These are phyloP conservation scores for Nicotiana rustica DNA, from an alignment of 305 asterid genomes.

Conservation along the genomic window DNA sequence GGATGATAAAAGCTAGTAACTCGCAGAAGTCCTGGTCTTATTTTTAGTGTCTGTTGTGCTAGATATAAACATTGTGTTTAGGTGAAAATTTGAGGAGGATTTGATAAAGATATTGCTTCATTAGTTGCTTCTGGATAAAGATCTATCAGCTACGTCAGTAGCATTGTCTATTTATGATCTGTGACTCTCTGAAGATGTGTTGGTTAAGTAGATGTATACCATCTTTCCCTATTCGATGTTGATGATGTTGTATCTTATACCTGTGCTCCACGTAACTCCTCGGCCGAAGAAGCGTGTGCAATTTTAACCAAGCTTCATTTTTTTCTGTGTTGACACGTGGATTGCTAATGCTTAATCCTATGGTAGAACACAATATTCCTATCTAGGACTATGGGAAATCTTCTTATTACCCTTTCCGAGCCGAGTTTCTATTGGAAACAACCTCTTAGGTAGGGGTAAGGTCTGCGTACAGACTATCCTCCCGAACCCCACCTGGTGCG, in stretches of 20 bases:
- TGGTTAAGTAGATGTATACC: not conserved
- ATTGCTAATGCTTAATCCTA: not conserved
- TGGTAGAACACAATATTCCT: not conserved
- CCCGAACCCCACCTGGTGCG: too few relatives aligned
- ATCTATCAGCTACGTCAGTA: slow-evolving; percentile 13
- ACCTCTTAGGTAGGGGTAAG: too few relatives aligned
- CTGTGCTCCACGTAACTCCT: not conserved
- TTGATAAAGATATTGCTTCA: not conserved
- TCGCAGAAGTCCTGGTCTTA: not conserved
- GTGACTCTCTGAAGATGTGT: not conserved
- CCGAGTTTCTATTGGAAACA: too few relatives aligned
- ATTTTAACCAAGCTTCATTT: not conserved
- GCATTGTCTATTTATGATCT: not conserved
- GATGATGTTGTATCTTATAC: not conserved
- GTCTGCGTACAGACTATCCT: too few relatives aligned
- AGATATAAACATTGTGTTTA: too few relatives aligned
- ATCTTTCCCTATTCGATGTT: not conserved
- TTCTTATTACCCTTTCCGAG: too few relatives aligned
- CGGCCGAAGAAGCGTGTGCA: not conserved
- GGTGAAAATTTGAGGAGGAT: not conserved
- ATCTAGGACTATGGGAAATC: not conserved
- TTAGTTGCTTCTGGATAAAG: not conserved
- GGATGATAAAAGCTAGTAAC: not conserved
- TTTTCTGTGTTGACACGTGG: not conserved
- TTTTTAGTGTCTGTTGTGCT: too few relatives aligned